These are phyloP conservation scores for Candida insectorum DNA, from an alignment of 805 yeast genomes.

Conservation along the genomic window DNA sequence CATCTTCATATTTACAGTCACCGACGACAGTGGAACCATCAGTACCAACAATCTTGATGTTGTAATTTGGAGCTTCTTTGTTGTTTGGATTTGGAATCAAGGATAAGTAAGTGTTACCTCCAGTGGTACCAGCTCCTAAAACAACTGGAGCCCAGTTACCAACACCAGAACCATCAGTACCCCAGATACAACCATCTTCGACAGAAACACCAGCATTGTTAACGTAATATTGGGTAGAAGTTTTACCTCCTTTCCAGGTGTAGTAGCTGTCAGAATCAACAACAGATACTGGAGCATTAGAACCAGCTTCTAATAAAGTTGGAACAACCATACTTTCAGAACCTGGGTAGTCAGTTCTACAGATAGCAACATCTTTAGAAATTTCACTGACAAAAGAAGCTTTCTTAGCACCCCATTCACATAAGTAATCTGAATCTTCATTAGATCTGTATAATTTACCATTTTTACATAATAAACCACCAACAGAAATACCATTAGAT, in stretches of 20 bases:
- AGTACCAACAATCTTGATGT: conserved; percentile 62
- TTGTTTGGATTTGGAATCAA: conserved; percentile 96
- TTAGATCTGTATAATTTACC: conserved; percentile 86
- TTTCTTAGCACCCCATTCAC: conserved; percentile 80
- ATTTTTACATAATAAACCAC: conserved; percentile 83
- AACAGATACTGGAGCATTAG: conserved; percentile 64
- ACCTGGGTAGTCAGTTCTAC: conserved; percentile 99
- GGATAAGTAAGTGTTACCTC: conserved; percentile 71
- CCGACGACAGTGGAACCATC: conserved; percentile 58
- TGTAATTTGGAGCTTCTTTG: conserved; percentile 53
- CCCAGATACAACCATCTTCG: conserved; percentile 96
- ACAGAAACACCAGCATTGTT: conserved; percentile 91
- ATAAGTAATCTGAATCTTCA: conserved; percentile 57
- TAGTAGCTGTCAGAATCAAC: conserved; percentile 78
- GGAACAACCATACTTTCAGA: conserved; percentile 98
- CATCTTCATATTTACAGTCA: conserved; percentile 75
- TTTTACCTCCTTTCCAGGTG: conserved; percentile 73
- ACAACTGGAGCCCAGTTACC: conserved; percentile 99
- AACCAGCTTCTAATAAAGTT: conserved; percentile 73
- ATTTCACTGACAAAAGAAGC: conserved; percentile 69
- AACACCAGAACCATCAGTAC: conserved; percentile 67
- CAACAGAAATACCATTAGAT: conserved; percentile 82
- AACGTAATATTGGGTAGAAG: conserved; percentile 96
- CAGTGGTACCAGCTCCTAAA: conserved; percentile 85
- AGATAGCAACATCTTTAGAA: conserved; percentile 70